A percentile compares a stretch with the other conserved stretches of the same genome.
Evolutionary conservation across 2,329 filamentous ascomycete species (phyloP).

Genomic region (Sporothrix humicola): DNA sequence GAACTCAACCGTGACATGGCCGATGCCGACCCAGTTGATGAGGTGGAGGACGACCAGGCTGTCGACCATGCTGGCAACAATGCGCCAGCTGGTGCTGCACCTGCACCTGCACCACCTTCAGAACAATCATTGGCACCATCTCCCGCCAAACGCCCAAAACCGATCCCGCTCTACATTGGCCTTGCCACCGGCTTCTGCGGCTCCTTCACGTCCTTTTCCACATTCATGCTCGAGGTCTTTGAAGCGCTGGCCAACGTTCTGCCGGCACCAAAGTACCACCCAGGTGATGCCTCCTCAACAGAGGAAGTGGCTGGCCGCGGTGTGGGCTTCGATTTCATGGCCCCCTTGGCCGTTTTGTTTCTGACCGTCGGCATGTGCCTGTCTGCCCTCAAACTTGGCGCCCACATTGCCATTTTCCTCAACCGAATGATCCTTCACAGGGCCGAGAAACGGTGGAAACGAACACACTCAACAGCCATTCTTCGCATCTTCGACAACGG

Average conservation of each 20-base stretch:
- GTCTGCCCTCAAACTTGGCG: slow-evolving; percentile 71
- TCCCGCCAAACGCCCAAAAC: background rate
- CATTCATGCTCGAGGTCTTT: slow-evolving; percentile 70
- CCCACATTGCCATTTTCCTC: slow-evolving; percentile 72
- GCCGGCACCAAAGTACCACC: slow-evolving; percentile 10
- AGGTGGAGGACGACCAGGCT: background rate
- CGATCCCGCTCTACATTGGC: slow-evolving; percentile 77
- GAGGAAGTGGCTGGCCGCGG: slow-evolving; percentile 55
- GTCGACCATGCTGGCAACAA: background rate
- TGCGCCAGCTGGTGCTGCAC: background rate
- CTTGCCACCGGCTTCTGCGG: slow-evolving; percentile 75
- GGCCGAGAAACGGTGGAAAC: slow-evolving; percentile 43
- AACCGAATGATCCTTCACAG: slow-evolving; percentile 65
- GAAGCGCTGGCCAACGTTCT: slow-evolving; percentile 70
- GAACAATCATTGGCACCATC: background rate
- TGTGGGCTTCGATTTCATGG: slow-evolving; percentile 82
- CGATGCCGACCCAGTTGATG: slow-evolving; percentile 48
- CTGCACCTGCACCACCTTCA: background rate
- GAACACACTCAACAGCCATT: slow-evolving; percentile 40
- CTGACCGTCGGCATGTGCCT: slow-evolving; percentile 73
- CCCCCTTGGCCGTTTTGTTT: slow-evolving; percentile 75
- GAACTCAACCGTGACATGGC: background rate
- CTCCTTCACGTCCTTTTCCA: slow-evolving; percentile 72
- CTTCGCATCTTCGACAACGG: slow-evolving; percentile 67
- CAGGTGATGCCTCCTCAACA: slow-evolving; percentile 50